These are phyloP conservation scores for Pholiota microspora DNA, from an alignment of 768 basidiomycete species.

Conservation along the genomic window DNA sequence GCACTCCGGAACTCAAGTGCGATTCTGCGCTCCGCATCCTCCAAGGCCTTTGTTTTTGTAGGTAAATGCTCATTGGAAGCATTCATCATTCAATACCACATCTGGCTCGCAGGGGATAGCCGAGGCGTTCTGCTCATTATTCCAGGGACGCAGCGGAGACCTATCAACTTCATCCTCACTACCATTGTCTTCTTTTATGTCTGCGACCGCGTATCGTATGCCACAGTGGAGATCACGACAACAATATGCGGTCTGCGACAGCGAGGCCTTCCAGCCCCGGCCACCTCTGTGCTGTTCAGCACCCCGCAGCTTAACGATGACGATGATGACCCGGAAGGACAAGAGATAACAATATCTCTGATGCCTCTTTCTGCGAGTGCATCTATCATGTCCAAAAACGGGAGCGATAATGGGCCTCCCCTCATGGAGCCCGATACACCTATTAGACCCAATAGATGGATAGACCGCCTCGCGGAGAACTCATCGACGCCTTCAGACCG, in stretches of 20 bases:
- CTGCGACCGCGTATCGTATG: constrained; percentile 71
- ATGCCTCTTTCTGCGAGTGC: constrained; percentile 7
- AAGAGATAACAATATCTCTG: constrained; percentile 22
- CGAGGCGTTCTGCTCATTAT: constrained; percentile 79
- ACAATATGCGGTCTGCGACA: constrained; percentile 42
- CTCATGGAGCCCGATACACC: constrained; percentile 39
- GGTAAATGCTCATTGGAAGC: constrained; percentile 89
- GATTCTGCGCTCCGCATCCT: constrained; percentile 67
- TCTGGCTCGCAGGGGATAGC: constrained; percentile 84
- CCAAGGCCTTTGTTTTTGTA: constrained; percentile 72
- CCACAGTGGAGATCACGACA: constrained; percentile 69
- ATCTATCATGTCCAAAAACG: constrained; percentile 20
- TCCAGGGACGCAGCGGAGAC: constrained; percentile 70
- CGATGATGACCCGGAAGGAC: constrained; percentile 16
- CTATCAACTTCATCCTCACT: constrained; percentile 76
- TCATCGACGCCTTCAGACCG: constrained; percentile 20
- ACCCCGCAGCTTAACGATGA: not conserved
- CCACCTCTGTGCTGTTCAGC: constrained; percentile 2
- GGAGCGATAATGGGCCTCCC: constrained; percentile 12
- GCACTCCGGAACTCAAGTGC: constrained; percentile 74
- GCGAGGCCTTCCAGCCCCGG: constrained; percentile 23
- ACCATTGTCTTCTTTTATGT: constrained; percentile 79
- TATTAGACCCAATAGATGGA: constrained; percentile 42
- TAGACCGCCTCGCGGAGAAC: constrained; percentile 42
- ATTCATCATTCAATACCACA: constrained; percentile 87